phyloP scores from a whole-genome alignment of 208 protist genomes.

The Crithidia sp. region DNA sequence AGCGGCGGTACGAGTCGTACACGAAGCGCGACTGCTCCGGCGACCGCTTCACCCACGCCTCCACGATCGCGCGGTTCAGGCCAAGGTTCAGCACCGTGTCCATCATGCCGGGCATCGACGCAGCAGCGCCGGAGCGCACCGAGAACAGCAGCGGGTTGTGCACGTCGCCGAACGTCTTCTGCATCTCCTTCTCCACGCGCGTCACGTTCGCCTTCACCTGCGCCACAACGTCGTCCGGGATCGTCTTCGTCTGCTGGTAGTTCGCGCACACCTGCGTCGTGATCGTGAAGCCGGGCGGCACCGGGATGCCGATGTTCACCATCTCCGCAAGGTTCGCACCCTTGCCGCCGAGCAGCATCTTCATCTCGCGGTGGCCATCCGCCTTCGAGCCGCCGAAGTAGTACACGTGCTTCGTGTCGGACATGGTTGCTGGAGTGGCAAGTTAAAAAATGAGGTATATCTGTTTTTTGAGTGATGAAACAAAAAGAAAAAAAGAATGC shows the following conservation, averaged over 20 bases:
- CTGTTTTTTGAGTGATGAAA: slow-evolving; percentile 2
- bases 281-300: slow-evolving; percentile 95
- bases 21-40: slow-evolving; percentile 89
- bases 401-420: slow-evolving; percentile 75
- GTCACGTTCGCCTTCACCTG: slow-evolving; percentile 76
- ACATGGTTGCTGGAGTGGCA: slow-evolving; percentile 30
- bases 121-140: slow-evolving; percentile 92
- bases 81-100: slow-evolving; percentile 96
- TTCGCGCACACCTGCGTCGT: slow-evolving; percentile 88
- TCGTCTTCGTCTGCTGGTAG: slow-evolving; percentile 68
- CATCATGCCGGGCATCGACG: slow-evolving; percentile 98
- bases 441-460: background rate
- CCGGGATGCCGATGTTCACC: slow-evolving; percentile 91
- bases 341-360: slow-evolving; percentile 94
- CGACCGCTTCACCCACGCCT: slow-evolving; percentile 69
- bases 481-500: background rate
- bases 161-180: slow-evolving; percentile 80
- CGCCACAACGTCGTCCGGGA: slow-evolving; percentile 59
- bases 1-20: slow-evolving; percentile 95
- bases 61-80: slow-evolving; percentile 87
- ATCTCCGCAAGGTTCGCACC: slow-evolving; percentile 94
- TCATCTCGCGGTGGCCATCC: slow-evolving; percentile 87
- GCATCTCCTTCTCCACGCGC: slow-evolving; percentile 87
- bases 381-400: slow-evolving; percentile 80
- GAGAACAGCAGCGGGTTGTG: slow-evolving; percentile 93